A percentile compares a stretch with the other conserved stretches of the same genome.
These are phyloP conservation scores for Gloeopeniophorella convolvens DNA, from an alignment of 768 basidiomycete genomes.

Conservation along the genomic window DNA sequence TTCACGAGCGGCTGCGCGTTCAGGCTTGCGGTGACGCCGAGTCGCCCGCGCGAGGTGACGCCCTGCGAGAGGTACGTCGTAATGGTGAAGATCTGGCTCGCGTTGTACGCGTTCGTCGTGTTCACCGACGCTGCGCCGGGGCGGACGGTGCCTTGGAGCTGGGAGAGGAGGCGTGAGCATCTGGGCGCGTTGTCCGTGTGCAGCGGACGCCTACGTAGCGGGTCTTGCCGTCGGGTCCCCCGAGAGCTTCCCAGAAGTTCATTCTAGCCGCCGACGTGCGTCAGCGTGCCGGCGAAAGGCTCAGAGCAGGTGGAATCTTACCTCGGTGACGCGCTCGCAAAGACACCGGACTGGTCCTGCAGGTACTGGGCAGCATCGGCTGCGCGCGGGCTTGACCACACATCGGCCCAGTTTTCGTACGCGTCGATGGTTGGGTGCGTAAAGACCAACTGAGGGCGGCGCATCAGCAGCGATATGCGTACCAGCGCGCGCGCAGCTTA, in stretches of 20 bases:
- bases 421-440: slow-evolving; percentile 56
- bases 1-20: slow-evolving; percentile 41
- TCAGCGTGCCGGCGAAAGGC: not conserved
- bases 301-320: slow-evolving; percentile 20
- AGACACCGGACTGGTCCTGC: slow-evolving; percentile 44
- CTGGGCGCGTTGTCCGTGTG: not conserved
- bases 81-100: slow-evolving; percentile 52
- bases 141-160: slow-evolving; percentile 59
- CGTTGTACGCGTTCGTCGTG: slow-evolving; percentile 46
- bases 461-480: not conserved
- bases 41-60: slow-evolving; percentile 54
- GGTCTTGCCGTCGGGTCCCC: slow-evolving; percentile 38
- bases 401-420: slow-evolving; percentile 60
- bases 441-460: slow-evolving; percentile 43
- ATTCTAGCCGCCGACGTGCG: slow-evolving; percentile 28
- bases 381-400: slow-evolving; percentile 47
- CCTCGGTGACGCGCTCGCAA: slow-evolving; percentile 52
- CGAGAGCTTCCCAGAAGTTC: slow-evolving; percentile 58
- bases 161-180: not conserved
- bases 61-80: slow-evolving; percentile 57
- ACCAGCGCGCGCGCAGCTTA: slow-evolving; percentile 23
- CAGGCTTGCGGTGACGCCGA: slow-evolving; percentile 50
- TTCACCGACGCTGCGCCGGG: slow-evolving; percentile 50
- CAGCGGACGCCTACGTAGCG: slow-evolving; percentile 37
- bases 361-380: slow-evolving; percentile 54